Base-by-base conservation (phyloP, 352 stramenopile genomes). In the Phytophthora fragariaefolia region DNA sequence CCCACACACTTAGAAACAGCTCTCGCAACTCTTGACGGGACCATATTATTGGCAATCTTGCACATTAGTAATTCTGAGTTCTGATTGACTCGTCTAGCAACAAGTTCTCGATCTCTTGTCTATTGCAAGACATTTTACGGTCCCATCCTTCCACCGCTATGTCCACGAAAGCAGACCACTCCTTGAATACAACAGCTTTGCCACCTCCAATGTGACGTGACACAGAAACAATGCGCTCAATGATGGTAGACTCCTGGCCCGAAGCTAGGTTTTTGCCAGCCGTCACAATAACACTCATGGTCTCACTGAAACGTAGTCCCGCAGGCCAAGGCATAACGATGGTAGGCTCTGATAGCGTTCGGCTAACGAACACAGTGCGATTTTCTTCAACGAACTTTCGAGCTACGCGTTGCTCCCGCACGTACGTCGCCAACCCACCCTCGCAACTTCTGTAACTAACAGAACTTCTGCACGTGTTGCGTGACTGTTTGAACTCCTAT, bases 91-190 rank as follows among this genome's bases (percentile, higher is more conserved):
- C 24, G 2, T 61, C 54, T 18, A 62, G 22, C 18, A 62, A 13
- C 27, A 62, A 54, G 26, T 61, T 62, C 20, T 62, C 55, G 27
- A 62, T 62, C 42, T 52, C 26, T 20, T 63, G 42, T 1, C 42
- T 63, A 20, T 54, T 63, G 55, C 53, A 63, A 10, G 42, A 47
- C 7, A 63, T 20, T 34, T 63, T 63, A 20, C 20, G 40, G 22
- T 20, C 43, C 55, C 43, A 63, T n/a, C 42, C 55, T 5, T 63
- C 47, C 6, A 28, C 55, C 10, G 20, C 55, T 23, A 36, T 36
- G 24, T 45, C 30, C 27, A 38, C n/a, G 30, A 28, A 47, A 30
- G 4, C 18, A 6, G 55, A 20, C 40, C 42, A 47, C 7, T 53
- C 3, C 8, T 27, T 13, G 28, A 10, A n/a, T 17, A n/a, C 3